Evolutionary conservation across 2,329 filamentous ascomycete species (phyloP), one percentile per base, ranked within the genome.

Genomic region (Diplodia seriata): DNA sequence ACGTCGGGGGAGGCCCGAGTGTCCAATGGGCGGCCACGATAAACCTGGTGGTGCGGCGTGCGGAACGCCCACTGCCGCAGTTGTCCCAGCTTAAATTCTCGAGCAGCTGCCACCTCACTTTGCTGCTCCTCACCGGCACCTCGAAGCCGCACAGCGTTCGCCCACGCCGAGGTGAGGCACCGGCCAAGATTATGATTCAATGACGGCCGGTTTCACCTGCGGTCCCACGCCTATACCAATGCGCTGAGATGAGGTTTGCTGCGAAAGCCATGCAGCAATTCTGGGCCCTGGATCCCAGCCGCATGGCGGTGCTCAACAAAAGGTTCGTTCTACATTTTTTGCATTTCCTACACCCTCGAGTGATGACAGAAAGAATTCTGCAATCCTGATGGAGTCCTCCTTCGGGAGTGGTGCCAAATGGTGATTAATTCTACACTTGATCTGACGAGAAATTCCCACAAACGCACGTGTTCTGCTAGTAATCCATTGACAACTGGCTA

Each of bases 331-430:
- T n/a, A 33, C 31, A 15, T 18, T 15, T 12, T 7, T 9, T 53
- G 43, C n/a, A 26, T 7, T 38, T 49, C 31, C 15, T n/a, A 11
- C 31, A 62, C 31, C 40, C 56, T 54, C 40, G 49, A 68, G 72
- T 81, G 81, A 83, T 83, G 82, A 82, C 70, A 77, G 74, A 69
- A 71, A 77, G 79, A 78, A 76, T 84, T 84, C 82, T 84, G 82
- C 82, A 84, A 84, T 82, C 74, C 82, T 75, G 76, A 84, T 75
- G 79, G 76, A 76, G 70, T 72, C 63, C 40, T 59, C 59, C 29
- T 59, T 65, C 38, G 43, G 31, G 51, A 54, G 72, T 59, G 73
- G 73, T 76, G 69, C 76, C 77, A 76, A 70, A 78, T 81, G 82
- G 76, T 75, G 82, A 83, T 74, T 77, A 78, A 75, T 76, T 81